These are phyloP conservation scores for Pisolithus albus DNA, from an alignment of 768 basidiomycete genomes.

Conservation along the genomic window DNA sequence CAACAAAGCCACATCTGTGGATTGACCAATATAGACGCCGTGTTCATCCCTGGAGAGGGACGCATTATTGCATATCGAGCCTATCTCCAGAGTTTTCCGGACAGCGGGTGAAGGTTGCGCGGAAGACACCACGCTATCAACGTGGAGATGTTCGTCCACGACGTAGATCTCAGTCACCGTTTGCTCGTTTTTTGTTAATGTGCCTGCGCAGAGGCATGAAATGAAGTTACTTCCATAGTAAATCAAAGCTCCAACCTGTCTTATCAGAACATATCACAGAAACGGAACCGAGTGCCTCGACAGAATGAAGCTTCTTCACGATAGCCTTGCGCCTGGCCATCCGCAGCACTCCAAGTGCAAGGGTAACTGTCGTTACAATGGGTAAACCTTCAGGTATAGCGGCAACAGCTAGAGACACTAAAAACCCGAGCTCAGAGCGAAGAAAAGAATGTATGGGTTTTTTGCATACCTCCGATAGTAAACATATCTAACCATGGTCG, in stretches of 20 bases:
- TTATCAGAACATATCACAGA: slow-evolving; percentile 99
- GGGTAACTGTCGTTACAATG: slow-evolving; percentile 94
- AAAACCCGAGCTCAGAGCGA: slow-evolving; percentile 9
- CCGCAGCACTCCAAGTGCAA: slow-evolving; percentile 87
- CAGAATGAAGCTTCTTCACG: slow-evolving; percentile 93
- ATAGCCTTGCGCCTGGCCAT: slow-evolving; percentile 96
- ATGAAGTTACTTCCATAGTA: not conserved
- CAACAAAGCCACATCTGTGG: slow-evolving; percentile 88
- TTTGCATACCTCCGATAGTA: slow-evolving; percentile 83
- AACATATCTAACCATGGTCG: slow-evolving; percentile 97
- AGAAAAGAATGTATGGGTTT: not conserved
- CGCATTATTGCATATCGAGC: slow-evolving; percentile 88
- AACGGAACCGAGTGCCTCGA: slow-evolving; percentile 89
- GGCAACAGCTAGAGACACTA: slow-evolving; percentile 96
- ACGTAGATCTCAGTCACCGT: slow-evolving; percentile 85
- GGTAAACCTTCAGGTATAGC: slow-evolving; percentile 96
- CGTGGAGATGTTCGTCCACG: slow-evolving; percentile 70
- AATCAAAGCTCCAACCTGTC: slow-evolving; percentile 48
- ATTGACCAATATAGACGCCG: slow-evolving; percentile 74
- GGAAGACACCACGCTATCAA: slow-evolving; percentile 45
- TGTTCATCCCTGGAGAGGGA: slow-evolving; percentile 56
- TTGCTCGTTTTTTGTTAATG: slow-evolving; percentile 93
- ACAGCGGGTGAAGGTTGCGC: slow-evolving; percentile 58
- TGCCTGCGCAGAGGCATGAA: slow-evolving; percentile 41
- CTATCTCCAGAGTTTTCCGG: slow-evolving; percentile 70